phyloP scores from a whole-genome alignment of 495 filamentous ascomycete genomes.

The Rhypophila decipiens region DNA sequence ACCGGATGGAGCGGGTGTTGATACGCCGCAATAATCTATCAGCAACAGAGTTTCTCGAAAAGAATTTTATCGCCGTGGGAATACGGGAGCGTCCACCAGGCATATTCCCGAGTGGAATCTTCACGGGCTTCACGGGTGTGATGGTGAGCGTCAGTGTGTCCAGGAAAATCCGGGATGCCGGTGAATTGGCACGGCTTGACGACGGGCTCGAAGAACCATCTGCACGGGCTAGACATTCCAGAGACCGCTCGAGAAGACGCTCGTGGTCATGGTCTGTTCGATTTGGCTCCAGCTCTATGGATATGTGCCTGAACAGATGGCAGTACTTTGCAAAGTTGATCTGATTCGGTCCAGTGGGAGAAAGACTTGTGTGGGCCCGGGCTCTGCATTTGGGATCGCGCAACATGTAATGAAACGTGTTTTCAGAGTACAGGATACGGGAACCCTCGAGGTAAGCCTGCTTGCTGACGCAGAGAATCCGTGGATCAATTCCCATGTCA shows the following conservation, averaged over 20 bases:
- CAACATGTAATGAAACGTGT: conserved; percentile 33
- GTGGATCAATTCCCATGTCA: conserved; percentile 15
- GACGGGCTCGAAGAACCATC: not conserved
- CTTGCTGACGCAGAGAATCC: conserved; percentile 26
- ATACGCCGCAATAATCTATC: conserved; percentile 14
- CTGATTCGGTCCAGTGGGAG: not conserved
- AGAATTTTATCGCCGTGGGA: conserved; percentile 18
- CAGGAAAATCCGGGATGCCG: conserved; percentile 11
- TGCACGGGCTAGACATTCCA: conserved; percentile 7
- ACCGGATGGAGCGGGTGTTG: conserved; percentile 16
- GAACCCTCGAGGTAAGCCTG: conserved; percentile 21
- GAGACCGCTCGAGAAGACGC: conserved; percentile 13
- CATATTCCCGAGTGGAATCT: no score
- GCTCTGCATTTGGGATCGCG: conserved; percentile 21
- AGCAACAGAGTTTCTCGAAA: conserved; percentile 6
- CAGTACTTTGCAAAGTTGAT: conserved; percentile 31
- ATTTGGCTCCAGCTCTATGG: conserved; percentile 30
- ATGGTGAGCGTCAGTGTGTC: conserved; percentile 22
- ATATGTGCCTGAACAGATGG: conserved; percentile 30
- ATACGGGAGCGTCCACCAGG: not conserved
- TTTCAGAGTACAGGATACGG: conserved; percentile 33
- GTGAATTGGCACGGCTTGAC: not conserved
- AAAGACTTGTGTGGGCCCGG: no score
- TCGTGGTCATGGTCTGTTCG: conserved; percentile 18
- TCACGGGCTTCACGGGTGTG: not conserved